Evolutionary conservation across 495 filamentous ascomycete genomes (phyloP), one percentile per base, ranked within the genome.

Genomic region (Aspergillus olivimuriae): DNA sequence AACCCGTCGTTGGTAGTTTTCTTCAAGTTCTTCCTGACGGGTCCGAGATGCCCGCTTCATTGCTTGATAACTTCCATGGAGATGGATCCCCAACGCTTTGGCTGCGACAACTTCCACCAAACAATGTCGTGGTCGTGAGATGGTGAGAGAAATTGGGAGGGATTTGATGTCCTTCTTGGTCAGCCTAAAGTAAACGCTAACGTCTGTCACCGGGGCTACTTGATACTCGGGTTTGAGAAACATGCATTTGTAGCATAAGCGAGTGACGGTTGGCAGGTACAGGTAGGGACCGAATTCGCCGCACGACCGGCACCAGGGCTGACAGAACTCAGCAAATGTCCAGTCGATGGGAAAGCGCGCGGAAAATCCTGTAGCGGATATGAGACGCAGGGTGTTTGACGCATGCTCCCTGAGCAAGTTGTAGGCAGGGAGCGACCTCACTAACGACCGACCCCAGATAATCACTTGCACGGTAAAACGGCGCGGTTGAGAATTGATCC

Each of bases 271-370:
- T 4, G 42, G 42, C 12, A 46, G 42, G 42, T 46, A 50, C 5
- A 50, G 41, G 11, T 36, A 40, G 14, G 47, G 47, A 2, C 42
- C 47, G 23, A 50, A 50, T 9, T 50, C 47, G 17, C 12, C 18
- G 19, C 47, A 50, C 17, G 20, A 31, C 17, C 42, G 35, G 22
- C 42, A 50, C 42, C 42, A 42, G 42, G 47, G 47, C 4, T 36
- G 36, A 31, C 47, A 51, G 37, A 51, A 37, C 33, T 51, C 43
- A 7, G 31, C 15, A 28, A 42, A 46, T 14, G 46, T 41, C 20
- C 8, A 17, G 16, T 36, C 21, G 18, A 51, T 42, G 5, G 43
- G 30, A 38, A 42, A 39, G 26, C 34, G 30, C 6, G 22, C 26
- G 21, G 31, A 11, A 19, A 22, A 43, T 11, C 37, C 31, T 4